Evolutionary conservation across 1,139 yeast species (phyloP), one percentile per base, ranked within the genome.

Genomic region (Taiozyma onychis): DNA sequence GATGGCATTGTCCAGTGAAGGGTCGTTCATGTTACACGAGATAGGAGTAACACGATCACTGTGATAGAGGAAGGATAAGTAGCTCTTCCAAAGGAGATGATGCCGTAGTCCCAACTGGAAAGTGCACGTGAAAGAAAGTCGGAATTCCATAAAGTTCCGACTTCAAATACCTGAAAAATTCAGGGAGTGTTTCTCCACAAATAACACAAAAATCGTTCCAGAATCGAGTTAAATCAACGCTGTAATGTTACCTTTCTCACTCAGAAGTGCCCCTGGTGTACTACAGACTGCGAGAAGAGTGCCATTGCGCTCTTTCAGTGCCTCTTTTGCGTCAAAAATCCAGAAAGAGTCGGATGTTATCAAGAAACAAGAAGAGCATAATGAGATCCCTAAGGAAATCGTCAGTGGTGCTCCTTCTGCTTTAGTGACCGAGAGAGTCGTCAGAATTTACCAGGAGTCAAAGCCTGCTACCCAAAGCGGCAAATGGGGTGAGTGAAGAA

Each of bases 381-480:
- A 56, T 30, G 66, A 61, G 43, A 51, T 68, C 21, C 74, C 76
- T 49, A 83, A 81, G 58, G 91, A 87, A 66, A 60, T 83, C 44
- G 73, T 85, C 47, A 81, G 88, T 49, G 96, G 96, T n/a, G 96
- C 95, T 3, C 96, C 96, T 46, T 66, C 66, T 48, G 90, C 81
- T 52, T 70, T 85, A 53, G 68, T 78, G 51, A 77, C 83, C 48
- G 72, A 75, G 57, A 78, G 96, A 68, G 77, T 82, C 32, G 95
- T 85, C 7, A 80, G 95, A 67, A 88, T 88, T 63, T 88, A 75
- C 68, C 80, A 84, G 67, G 90, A 85, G 63, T 70, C 90, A 56
- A 85, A 86, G 70, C 77, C 90, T 13, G 95, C 96, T 43, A 88
- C 95, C 34, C 96, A 88, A 71, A 81, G 88, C 43, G 88, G 91